These are phyloP conservation scores for Colletotrichum truncatum DNA, from an alignment of 2,329 filamentous ascomycete genomes.

Conservation along the genomic window DNA sequence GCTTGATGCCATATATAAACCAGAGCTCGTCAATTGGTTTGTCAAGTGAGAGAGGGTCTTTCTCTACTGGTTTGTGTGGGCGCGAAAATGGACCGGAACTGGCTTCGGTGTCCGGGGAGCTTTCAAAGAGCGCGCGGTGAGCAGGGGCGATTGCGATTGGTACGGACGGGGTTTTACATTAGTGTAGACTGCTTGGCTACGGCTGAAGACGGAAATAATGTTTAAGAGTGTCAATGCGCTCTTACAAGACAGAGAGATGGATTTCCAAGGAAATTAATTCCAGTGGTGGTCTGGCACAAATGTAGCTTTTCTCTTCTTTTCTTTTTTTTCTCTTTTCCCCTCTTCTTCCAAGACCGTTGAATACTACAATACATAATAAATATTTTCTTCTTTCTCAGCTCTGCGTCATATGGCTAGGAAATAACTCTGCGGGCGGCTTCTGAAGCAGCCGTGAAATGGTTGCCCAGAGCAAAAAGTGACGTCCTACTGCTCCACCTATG, in stretches of 20 bases:
- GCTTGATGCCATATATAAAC: constrained; percentile 11
- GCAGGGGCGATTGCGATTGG: neutral
- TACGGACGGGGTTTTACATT: neutral
- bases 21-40: neutral
- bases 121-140: constrained; percentile 4
- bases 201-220: constrained; percentile 2
- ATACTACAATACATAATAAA: neutral
- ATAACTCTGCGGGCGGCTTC: neutral
- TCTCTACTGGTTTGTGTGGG: neutral
- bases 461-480: neutral
- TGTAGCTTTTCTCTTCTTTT: neutral
- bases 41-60: neutral
- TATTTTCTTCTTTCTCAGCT: neutral
- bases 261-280: neutral
- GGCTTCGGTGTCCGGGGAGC: constrained; percentile 15
- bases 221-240: neutral
- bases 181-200: neutral
- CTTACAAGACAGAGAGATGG: neutral
- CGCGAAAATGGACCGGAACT: constrained; percentile 24
- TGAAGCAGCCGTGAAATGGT: neutral
- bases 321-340: too few species aligned
- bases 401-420: constrained; percentile 2
- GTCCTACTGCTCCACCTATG: neutral
- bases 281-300: neutral
- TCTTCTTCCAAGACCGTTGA: too few species aligned